Evolutionary conservation across 2,329 filamentous ascomycete genomes (phyloP), one percentile per base, ranked within the genome.

Genomic region (Lasiodiplodia citricola): DNA sequence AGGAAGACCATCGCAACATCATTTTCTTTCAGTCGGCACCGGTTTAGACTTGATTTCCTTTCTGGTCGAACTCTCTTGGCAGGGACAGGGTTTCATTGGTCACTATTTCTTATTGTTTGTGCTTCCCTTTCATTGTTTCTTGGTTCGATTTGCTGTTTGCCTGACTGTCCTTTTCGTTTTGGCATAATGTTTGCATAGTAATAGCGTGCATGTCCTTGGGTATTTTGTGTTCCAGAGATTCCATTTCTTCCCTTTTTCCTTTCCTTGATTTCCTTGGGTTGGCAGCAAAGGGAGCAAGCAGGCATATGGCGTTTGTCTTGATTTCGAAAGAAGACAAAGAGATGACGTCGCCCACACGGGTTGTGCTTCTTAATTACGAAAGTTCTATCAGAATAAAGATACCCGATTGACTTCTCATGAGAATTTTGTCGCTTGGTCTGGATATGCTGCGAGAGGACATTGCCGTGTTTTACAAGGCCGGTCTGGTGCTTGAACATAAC

Each of bases 321-420:
- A 8, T 64, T 64, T 38, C 44, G 60, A 64, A 52, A 64, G 60
- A 64, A 51, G 35, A n/a, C 25, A 52, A 52, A 64, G 60, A 64
- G 18, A 52, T 54, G 21, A 64, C 44, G 60, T 64, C 60, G n/a
- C 60, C 60, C 60, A 64, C 60, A n/a, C 60, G 60, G 60, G 58
- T 37, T 47, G n/a, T 51, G 44, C 58, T 63, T 31, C 58, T 63
- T 31, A 31, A 63, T 63, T 31, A 51, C 58, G 58, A 51, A 63
- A 41, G 44, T 38, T 41, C 10, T 31, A 47, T 64, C 44, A 25
- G 13, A 25, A 50, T 31, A 23, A 23, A 55, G 37, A 51, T 69
- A 47, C 50, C 66, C 64, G 16, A 58, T 64, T 50, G 16, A n/a
- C 37, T 37, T 51, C 37, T 23, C 58, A 6, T 31, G 18, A 25